Evolutionary conservation across 208 protist genomes (phyloP).

Genomic region (Novymonas esmeraldas): DNA sequence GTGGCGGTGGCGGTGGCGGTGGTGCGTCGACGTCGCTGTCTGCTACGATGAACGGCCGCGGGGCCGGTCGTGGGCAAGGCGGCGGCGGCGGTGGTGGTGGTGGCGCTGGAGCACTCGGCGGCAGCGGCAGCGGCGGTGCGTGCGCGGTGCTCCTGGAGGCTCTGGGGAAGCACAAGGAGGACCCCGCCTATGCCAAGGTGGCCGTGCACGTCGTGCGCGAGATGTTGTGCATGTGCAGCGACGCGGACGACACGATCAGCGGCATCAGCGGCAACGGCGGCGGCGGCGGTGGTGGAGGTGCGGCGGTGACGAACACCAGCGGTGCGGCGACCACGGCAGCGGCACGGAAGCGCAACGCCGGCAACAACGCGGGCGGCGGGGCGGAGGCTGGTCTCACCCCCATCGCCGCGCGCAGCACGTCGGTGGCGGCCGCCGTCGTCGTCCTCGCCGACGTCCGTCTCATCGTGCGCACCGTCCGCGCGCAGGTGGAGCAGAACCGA

Average conservation of each 20-base stretch:
- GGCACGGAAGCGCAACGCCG: constrained; percentile 9
- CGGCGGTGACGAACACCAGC: not conserved
- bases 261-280: constrained; percentile 22
- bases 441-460: constrained; percentile 24
- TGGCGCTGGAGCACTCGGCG: too few species aligned
- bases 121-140: not conserved
- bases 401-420: constrained; percentile 7
- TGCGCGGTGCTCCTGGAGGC: constrained; percentile 32
- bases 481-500: constrained; percentile 21
- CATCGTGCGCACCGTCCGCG: constrained; percentile 19
- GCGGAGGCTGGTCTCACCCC: not conserved
- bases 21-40: not conserved
- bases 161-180: constrained; percentile 39
- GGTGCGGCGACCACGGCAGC: not conserved
- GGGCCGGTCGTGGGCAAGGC: not conserved
- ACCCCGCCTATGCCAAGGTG: constrained; percentile 55
- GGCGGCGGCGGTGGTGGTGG: not conserved
- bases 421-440: constrained; percentile 4
- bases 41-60: not conserved
- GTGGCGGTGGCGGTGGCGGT: not conserved
- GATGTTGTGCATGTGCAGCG: constrained; percentile 43
- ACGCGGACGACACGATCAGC: constrained; percentile 9
- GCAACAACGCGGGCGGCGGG: not conserved
- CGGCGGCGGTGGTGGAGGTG: constrained; percentile 6
- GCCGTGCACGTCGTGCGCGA: constrained; percentile 49